phyloP scores from a whole-genome alignment of 1,139 yeast species.

The Pichia sp. region DNA sequence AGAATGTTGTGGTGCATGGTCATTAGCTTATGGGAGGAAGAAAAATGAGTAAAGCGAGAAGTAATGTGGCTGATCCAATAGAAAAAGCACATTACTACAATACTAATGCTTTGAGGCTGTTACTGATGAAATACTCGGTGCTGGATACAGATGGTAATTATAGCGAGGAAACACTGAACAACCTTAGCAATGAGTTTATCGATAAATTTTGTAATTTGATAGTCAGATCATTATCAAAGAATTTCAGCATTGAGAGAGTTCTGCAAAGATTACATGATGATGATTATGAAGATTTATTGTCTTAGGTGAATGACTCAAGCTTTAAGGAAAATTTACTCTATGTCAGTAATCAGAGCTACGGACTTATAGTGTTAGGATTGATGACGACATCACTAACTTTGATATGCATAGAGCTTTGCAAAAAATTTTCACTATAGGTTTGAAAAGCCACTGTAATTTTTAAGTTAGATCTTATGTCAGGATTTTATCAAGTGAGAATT shows the following conservation, averaged over 20 bases:
- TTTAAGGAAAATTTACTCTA: slow-evolving; percentile 13
- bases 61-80: slow-evolving; percentile 93
- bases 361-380: slow-evolving; percentile 33
- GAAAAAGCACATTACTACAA: slow-evolving; percentile 56
- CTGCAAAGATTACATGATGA: slow-evolving; percentile 17
- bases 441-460: too few species aligned
- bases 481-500: too few species aligned
- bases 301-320: slow-evolving; percentile 11
- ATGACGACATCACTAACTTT: slow-evolving; percentile 36
- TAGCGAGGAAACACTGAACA: slow-evolving; percentile 48
- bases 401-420: slow-evolving; percentile 55
- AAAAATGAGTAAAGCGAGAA: slow-evolving; percentile 89
- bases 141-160: slow-evolving; percentile 75
- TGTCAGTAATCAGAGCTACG: slow-evolving; percentile 27
- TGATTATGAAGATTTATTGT: slow-evolving; percentile 12
- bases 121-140: slow-evolving; percentile 68
- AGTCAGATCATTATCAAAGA: slow-evolving; percentile 63
- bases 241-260: slow-evolving; percentile 53
- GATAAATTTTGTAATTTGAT: slow-evolving; percentile 80
- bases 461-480: too few species aligned
- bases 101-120: slow-evolving; percentile 67
- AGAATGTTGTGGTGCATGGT: slow-evolving; percentile 77
- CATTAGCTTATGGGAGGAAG: slow-evolving; percentile 90
- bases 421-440: slow-evolving; percentile 64
- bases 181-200: slow-evolving; percentile 55